phyloP scores from a whole-genome alignment of 2,329 filamentous ascomycete genomes.

The Rasamsonia emersonii region DNA sequence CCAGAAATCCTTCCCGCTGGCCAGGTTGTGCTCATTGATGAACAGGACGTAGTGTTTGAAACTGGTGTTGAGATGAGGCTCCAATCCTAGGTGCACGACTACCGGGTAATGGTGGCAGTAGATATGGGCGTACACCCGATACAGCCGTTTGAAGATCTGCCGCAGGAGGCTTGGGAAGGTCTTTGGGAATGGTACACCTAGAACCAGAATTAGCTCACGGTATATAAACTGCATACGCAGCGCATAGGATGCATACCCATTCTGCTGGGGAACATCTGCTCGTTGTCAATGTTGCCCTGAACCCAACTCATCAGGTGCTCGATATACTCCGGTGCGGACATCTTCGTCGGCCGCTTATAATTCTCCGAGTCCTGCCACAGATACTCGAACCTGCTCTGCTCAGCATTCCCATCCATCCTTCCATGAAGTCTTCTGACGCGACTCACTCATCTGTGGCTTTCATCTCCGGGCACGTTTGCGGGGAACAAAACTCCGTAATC shows the following conservation, averaged over 20 bases:
- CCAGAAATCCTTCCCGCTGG: conserved; percentile 94
- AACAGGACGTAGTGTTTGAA: conserved; percentile 99
- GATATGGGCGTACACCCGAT: conserved; percentile 96
- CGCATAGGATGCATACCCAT: conserved; percentile 54
- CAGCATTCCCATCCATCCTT: conserved; percentile 3
- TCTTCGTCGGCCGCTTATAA: conserved; percentile 94
- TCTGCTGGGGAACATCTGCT: conserved; percentile 86
- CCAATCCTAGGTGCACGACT: conserved; percentile 85
- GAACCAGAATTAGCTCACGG: conserved; percentile 10
- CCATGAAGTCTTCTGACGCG: background rate
- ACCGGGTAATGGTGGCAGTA: conserved; percentile 99
- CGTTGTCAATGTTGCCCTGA: conserved; percentile 90
- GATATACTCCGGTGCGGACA: conserved; percentile 94
- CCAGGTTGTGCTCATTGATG: conserved; percentile 89
- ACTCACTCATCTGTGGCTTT: conserved; percentile 96
- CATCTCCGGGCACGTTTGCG: conserved; percentile 96
- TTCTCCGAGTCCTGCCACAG: conserved; percentile 95
- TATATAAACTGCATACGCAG: too few species aligned
- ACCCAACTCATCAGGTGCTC: conserved; percentile 98
- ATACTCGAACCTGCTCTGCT: conserved; percentile 71
- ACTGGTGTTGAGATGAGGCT: conserved; percentile 95
- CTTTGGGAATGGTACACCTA: conserved; percentile 88
- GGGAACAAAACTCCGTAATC: conserved; percentile 98
- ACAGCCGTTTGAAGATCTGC: conserved; percentile 98
- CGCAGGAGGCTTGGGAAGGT: conserved; percentile 80